Conservation (phyloP, 1,139 yeast genomes). For the Taphrina populina region DNA sequence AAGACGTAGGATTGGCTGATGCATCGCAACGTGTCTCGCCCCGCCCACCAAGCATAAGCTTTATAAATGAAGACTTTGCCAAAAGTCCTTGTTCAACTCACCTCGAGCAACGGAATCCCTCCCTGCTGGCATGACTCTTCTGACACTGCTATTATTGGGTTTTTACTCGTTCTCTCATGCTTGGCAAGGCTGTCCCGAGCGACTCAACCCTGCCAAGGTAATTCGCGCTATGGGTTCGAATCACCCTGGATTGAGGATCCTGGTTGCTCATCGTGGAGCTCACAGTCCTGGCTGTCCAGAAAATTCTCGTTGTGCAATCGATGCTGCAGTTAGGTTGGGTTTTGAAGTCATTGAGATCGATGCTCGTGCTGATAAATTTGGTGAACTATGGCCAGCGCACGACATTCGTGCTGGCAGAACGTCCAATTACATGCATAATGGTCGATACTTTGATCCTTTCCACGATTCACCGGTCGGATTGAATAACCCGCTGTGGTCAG, state of each 20-base stretch:
- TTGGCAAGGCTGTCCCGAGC: too few relatives aligned
- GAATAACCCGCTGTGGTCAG: neutral
- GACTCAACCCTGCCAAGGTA: too few relatives aligned
- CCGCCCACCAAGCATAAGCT: too few relatives aligned
- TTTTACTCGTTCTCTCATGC: too few relatives aligned
- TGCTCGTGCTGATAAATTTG: slow-evolving; percentile 1
- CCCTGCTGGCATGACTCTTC: too few relatives aligned
- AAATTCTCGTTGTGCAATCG: slow-evolving; percentile 2
- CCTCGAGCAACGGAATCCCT: too few relatives aligned
- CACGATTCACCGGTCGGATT: slow-evolving; percentile 1
- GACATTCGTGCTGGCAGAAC: slow-evolving; percentile 1
- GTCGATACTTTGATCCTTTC: neutral
- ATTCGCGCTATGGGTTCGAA: neutral
- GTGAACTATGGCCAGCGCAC: slow-evolving; percentile 6
- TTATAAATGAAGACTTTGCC: too few relatives aligned
- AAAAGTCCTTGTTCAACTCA: too few relatives aligned
- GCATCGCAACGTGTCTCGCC: too few relatives aligned
- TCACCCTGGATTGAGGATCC: neutral
- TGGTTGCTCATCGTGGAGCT: slow-evolving; percentile 6
- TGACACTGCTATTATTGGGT: too few relatives aligned
- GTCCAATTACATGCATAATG: neutral
- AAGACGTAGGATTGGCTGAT: too few relatives aligned
- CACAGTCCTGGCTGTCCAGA: neutral
- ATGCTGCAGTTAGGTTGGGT: neutral
- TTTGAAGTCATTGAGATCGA: neutral